Evolutionary conservation across 495 filamentous ascomycete species (phyloP).

Genomic region (Cercophora sp.): DNA sequence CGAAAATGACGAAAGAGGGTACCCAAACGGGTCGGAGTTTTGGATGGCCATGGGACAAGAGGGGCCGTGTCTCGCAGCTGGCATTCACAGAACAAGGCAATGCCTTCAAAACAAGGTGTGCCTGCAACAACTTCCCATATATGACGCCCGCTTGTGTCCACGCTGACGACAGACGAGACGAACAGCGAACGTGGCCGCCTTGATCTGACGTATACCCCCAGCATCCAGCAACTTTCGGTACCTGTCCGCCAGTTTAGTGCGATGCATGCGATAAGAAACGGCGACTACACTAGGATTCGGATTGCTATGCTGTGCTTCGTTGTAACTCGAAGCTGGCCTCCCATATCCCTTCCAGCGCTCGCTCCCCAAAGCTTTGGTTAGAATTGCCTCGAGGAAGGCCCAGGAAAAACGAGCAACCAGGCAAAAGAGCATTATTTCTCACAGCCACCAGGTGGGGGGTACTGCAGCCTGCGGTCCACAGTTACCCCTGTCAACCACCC

Average conservation of each 20-base stretch:
- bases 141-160: slow-evolving; percentile 10
- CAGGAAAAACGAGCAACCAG: too few relatives aligned
- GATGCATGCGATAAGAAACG: too few relatives aligned
- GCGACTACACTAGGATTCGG: not conserved
- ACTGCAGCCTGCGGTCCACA: too few relatives aligned
- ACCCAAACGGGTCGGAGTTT: not conserved
- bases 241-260: too few relatives aligned
- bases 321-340: too few relatives aligned
- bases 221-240: not conserved
- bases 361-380: too few relatives aligned
- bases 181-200: not conserved
- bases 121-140: slow-evolving; percentile 3
- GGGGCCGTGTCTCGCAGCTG: slow-evolving; percentile 6
- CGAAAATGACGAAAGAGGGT: slow-evolving; percentile 18
- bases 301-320: too few relatives aligned
- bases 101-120: slow-evolving; percentile 10
- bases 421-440: too few relatives aligned
- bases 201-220: slow-evolving; percentile 3
- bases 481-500: too few relatives aligned
- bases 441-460: too few relatives aligned
- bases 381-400: too few relatives aligned
- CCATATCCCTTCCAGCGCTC: too few relatives aligned
- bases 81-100: not conserved
- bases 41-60: not conserved
- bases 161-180: slow-evolving; percentile 4